Conservation (phyloP, 768 basidiomycete genomes). For the Amanita inopinata region DNA sequence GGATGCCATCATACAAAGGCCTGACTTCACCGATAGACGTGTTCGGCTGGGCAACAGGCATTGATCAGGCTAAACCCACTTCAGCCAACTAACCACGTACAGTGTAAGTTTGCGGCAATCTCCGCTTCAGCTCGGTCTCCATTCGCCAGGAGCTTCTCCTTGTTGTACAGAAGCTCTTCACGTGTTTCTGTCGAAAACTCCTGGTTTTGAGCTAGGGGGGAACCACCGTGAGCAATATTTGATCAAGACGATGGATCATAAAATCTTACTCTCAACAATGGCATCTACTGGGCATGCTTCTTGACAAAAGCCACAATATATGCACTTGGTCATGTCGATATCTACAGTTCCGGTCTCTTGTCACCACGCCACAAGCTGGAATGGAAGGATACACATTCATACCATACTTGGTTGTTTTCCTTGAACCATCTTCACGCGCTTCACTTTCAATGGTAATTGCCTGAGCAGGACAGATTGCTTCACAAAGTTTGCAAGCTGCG, state of each 20-base stretch:
- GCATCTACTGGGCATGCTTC: slow-evolving; percentile 99
- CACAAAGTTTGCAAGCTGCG: slow-evolving; percentile 95
- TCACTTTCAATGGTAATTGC: slow-evolving; percentile 99
- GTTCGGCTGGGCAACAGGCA: slow-evolving; percentile 52
- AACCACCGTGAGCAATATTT: slow-evolving; percentile 9
- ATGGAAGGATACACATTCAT: slow-evolving; percentile 15
- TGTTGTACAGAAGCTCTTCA: slow-evolving; percentile 98
- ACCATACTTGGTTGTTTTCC: slow-evolving; percentile 98
- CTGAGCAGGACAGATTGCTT: slow-evolving; percentile 98
- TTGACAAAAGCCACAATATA: slow-evolving; percentile 99
- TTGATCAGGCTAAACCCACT: slow-evolving; percentile 13
- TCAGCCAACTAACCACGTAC: slow-evolving; percentile 25
- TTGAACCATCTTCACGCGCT: slow-evolving; percentile 87
- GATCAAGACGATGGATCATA: slow-evolving; percentile 2
- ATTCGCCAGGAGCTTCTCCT: slow-evolving; percentile 94
- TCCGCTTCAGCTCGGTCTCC: slow-evolving; percentile 96
- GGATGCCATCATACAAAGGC: not conserved
- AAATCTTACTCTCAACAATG: slow-evolving; percentile 87
- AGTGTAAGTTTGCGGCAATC: slow-evolving; percentile 87
- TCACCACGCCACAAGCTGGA: slow-evolving; percentile 7
- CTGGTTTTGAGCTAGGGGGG: slow-evolving; percentile 77
- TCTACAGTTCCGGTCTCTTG: slow-evolving; percentile 34
- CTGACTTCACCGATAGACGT: slow-evolving; percentile 65
- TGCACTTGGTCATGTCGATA: slow-evolving; percentile 99
- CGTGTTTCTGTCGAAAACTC: slow-evolving; percentile 97